phyloP scores from a whole-genome alignment of 129 eudicot species.

The Smallanthus sonchifolius region DNA sequence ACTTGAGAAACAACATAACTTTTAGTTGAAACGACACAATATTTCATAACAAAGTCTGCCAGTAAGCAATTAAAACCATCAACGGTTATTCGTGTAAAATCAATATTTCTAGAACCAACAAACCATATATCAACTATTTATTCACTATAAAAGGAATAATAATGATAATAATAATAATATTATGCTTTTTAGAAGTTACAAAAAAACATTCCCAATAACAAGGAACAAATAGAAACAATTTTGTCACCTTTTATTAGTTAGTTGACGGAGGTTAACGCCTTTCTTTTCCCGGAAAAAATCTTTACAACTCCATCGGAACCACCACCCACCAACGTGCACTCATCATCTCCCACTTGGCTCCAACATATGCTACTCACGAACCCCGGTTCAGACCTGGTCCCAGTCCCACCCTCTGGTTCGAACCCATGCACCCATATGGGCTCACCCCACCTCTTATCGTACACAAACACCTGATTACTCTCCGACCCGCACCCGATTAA shows the following conservation, averaged over 20 bases:
- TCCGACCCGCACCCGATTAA: conserved; percentile 74
- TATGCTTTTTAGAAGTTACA: background rate
- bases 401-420: conserved; percentile 28
- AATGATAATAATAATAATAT: background rate
- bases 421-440: conserved; percentile 73
- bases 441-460: conserved; percentile 79
- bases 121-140: background rate
- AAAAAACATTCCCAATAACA: background rate
- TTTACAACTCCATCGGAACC: conserved; percentile 72
- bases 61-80: no score
- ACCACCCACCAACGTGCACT: conserved; percentile 70
- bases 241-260: conserved; percentile 16
- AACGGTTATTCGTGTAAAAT: no score
- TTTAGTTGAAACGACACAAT: no score
- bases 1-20: no score
- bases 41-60: no score
- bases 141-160: background rate
- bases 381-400: conserved; percentile 22
- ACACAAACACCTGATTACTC: conserved; percentile 58
- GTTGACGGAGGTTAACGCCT: background rate
- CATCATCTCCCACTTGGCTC: conserved; percentile 64
- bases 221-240: conserved; percentile 5
- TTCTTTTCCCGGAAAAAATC: conserved; percentile 56
- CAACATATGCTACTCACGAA: conserved; percentile 78
- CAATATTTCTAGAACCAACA: background rate